These are phyloP conservation scores for Neurospora sp. DNA, from an alignment of 2,329 filamentous ascomycete genomes.

Conservation along the genomic window DNA sequence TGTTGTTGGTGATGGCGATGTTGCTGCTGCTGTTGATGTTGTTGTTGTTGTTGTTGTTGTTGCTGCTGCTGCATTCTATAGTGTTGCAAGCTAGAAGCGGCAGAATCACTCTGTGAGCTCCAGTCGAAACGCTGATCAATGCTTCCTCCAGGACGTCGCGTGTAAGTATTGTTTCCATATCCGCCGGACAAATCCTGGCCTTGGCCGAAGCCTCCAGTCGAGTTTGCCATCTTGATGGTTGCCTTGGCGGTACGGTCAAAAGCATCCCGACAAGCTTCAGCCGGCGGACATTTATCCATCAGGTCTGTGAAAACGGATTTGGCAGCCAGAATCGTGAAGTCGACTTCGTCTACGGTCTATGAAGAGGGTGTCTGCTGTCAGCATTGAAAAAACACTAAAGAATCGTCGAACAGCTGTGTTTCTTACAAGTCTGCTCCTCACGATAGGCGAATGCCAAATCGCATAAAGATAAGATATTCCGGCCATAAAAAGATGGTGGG, in stretches of 20 bases:
- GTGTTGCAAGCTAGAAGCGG: constrained; percentile 16
- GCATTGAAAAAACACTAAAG: not conserved
- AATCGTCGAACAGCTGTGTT: not conserved
- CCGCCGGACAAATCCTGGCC: constrained; percentile 18
- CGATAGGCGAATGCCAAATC: constrained; percentile 89
- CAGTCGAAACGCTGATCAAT: constrained; percentile 21
- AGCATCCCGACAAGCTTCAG: constrained; percentile 87
- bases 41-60: constrained; percentile 10
- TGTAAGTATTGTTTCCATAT: constrained; percentile 2
- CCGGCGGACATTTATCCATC: constrained; percentile 89
- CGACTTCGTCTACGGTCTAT: constrained; percentile 86
- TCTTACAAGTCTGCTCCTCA: constrained; percentile 74
- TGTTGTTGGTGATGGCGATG: constrained; percentile 8
- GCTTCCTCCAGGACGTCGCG: constrained; percentile 8
- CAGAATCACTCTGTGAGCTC: constrained; percentile 20
- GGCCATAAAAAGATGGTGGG: constrained; percentile 95
- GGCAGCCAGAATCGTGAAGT: constrained; percentile 87
- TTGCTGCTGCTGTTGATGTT: constrained; percentile 5
- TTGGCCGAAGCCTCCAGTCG: constrained; percentile 68
- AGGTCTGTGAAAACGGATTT: constrained; percentile 88
- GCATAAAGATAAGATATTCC: constrained; percentile 94
- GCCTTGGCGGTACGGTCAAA: constrained; percentile 94
- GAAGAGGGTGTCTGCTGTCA: constrained; percentile 15
- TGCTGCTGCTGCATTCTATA: constrained; percentile 7
- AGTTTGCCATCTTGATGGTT: constrained; percentile 89